These are phyloP conservation scores for Penicillium digitatum DNA, from an alignment of 2,329 filamentous ascomycete genomes.

Conservation along the genomic window DNA sequence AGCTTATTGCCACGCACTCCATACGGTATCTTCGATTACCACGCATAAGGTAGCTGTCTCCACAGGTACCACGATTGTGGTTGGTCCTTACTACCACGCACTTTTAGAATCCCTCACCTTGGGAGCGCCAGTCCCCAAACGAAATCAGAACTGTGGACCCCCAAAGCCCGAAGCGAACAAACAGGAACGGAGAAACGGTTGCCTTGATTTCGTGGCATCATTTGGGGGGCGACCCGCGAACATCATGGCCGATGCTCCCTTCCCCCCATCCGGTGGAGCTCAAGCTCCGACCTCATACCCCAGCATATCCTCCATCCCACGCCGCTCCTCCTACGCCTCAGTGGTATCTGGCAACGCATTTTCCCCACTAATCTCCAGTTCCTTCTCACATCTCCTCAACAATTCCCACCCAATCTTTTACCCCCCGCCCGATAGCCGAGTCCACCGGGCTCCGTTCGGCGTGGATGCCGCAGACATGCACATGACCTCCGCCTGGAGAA, in stretches of 20 bases:
- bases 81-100: not conserved
- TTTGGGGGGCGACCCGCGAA: constrained; percentile 22
- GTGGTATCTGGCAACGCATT: constrained; percentile 53
- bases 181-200: not conserved
- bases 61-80: not conserved
- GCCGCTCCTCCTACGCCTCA: constrained; percentile 60
- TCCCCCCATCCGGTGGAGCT: constrained; percentile 42
- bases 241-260: constrained; percentile 46
- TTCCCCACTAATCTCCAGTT: constrained; percentile 40
- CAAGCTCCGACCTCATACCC: constrained; percentile 29
- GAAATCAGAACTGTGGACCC: not conserved
- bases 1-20: not conserved
- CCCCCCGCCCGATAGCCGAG: constrained; percentile 34
- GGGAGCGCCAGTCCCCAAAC: not conserved
- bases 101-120: not conserved
- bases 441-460: constrained; percentile 35
- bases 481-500: constrained; percentile 46
- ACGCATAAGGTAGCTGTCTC: not conserved
- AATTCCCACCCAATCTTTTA: constrained; percentile 32
- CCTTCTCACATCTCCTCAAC: constrained; percentile 56
- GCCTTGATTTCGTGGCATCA: constrained; percentile 1
- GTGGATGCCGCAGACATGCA: constrained; percentile 49
- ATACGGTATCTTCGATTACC: not conserved
- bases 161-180: not conserved
- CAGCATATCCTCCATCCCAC: constrained; percentile 40